A percentile compares a stretch with the other conserved stretches of the same genome.
Conservation (phyloP, 352 stramenopile species). For the Phytophthora sp. region DNA sequence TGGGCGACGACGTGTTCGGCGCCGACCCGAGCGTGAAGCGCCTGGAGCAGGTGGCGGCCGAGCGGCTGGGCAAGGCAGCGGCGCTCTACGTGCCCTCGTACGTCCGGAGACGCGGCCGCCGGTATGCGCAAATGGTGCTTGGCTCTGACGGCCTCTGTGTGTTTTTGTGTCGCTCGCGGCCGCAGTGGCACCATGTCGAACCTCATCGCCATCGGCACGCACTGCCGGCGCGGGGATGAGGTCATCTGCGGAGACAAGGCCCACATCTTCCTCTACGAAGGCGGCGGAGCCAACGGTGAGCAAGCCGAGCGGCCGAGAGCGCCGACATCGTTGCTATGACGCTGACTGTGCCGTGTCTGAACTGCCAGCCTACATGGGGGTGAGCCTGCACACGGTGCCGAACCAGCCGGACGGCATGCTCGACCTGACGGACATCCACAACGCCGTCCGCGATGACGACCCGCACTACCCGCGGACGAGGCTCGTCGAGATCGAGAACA, state of each 20-base stretch:
- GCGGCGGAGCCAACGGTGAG: conserved; percentile 84
- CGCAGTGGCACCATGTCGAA: conserved; percentile 97
- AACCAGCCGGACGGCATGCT: conserved; percentile 91
- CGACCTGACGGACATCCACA: conserved; percentile 77
- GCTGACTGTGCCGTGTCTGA: conserved; percentile 5
- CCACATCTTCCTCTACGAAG: conserved; percentile 98
- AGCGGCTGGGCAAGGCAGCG: conserved; percentile 94
- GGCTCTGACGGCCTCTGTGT: conserved; percentile 2
- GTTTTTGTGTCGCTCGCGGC: background rate
- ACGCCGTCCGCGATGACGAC: conserved; percentile 79
- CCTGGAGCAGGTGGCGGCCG: conserved; percentile 92
- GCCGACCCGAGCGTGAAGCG: conserved; percentile 94
- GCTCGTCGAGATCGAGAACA: conserved; percentile 97
- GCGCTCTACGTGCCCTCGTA: conserved; percentile 96
- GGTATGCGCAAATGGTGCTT: background rate
- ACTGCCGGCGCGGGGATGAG: conserved; percentile 93
- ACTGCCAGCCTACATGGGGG: conserved; percentile 81
- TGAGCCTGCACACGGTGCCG: conserved; percentile 88
- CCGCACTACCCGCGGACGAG: conserved; percentile 84
- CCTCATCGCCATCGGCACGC: conserved; percentile 93
- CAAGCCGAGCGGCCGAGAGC: background rate
- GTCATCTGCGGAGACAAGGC: conserved; percentile 95
- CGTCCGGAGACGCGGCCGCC: conserved; percentile 11
- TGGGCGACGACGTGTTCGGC: conserved; percentile 81
- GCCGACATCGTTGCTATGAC: background rate